phyloP scores from a whole-genome alignment of 306 rosid genomes.

The Dryas drummondii region DNA sequence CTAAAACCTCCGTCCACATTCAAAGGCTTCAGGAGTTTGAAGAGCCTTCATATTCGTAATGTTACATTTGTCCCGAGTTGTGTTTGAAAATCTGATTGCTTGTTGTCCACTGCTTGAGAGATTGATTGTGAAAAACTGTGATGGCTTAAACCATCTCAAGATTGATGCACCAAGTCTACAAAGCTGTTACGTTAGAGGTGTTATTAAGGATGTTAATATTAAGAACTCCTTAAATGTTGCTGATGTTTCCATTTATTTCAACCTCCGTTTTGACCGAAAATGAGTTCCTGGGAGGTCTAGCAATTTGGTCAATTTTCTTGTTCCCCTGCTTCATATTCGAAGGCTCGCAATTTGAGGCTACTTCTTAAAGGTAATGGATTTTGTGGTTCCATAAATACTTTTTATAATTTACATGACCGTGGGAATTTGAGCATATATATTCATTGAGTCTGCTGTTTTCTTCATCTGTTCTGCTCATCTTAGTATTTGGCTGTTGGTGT shows the following conservation, averaged over 20 bases:
- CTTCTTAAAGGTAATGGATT: slow-evolving; percentile 45
- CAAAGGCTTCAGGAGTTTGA: slow-evolving; percentile 49
- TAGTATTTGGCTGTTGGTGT: slow-evolving; percentile 49
- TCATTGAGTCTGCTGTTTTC: background rate
- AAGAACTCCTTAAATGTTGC: slow-evolving; percentile 41
- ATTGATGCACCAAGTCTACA: slow-evolving; percentile 35
- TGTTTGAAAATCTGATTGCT: slow-evolving; percentile 40
- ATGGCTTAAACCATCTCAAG: slow-evolving; percentile 43
- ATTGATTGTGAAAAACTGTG: slow-evolving; percentile 45
- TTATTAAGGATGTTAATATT: slow-evolving; percentile 39
- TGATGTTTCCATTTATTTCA: slow-evolving; percentile 38
- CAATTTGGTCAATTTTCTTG: slow-evolving; percentile 44
- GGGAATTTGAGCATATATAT: background rate
- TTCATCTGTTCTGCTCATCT: slow-evolving; percentile 16
- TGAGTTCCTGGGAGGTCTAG: slow-evolving; percentile 30
- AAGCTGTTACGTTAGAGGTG: slow-evolving; percentile 45
- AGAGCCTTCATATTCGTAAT: slow-evolving; percentile 51
- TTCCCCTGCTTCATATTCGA: slow-evolving; percentile 37
- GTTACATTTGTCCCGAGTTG: slow-evolving; percentile 48
- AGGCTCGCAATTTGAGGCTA: slow-evolving; percentile 48
- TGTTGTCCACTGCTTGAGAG: slow-evolving; percentile 49
- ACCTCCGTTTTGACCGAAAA: slow-evolving; percentile 26
- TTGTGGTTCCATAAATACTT: background rate
- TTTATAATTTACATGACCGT: background rate
- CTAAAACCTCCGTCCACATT: slow-evolving; percentile 51